Base-by-base conservation (phyloP, 345 rosid genomes). In the Dimocarpus longan region DNA sequence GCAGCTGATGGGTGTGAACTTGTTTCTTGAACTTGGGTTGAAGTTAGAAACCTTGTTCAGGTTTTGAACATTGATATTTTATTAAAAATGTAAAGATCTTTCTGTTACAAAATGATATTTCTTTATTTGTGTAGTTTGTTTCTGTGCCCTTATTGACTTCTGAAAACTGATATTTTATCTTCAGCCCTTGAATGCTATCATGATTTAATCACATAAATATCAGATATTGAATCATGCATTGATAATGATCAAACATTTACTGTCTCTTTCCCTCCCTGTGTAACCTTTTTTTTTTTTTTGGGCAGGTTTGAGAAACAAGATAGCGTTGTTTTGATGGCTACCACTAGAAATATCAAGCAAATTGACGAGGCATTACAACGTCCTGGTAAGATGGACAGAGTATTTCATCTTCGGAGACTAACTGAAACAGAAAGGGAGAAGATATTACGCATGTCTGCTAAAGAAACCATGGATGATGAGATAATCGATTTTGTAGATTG, bases 261-360 rank as follows among this genome's bases (percentile, higher is more conserved):
- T 67, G 42, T 74, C 19, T 71, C 80, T 37, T 76, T 26, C 66
- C 48, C 71, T 70, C 72, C 42, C 72, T 75, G 59, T 64, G 10
- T 28, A 62, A 50, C 6, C 1, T 69, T 73, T 71, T 80, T 64
- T 16, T 80, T 26, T 26, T 26, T 26, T 26, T n/a, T n/a, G n/a
- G 28, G 77, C 92, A 95, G 98, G 70, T 95, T 95, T 86, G 95
- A 93, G 93, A 95, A 92, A 84, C 98, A 95, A 84, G 98, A 95
- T 82, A 97, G 98, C 37, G 98, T 95, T 87, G 94, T 95, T 86
- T 85, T 95, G 89, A 95, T 95, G 97, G 98, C 98, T 63, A 95
- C 98, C 46, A 93, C 98, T 28, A 86, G 92, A 80, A 91, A 91
- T 85, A 88, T 91, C 81, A 95, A 93, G 85, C 95, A 93, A 84